A percentile compares a stretch with the other conserved stretches of the same genome.
Conservation (phyloP, 345 rosid genomes). For the Ailanthus altissimus region DNA sequence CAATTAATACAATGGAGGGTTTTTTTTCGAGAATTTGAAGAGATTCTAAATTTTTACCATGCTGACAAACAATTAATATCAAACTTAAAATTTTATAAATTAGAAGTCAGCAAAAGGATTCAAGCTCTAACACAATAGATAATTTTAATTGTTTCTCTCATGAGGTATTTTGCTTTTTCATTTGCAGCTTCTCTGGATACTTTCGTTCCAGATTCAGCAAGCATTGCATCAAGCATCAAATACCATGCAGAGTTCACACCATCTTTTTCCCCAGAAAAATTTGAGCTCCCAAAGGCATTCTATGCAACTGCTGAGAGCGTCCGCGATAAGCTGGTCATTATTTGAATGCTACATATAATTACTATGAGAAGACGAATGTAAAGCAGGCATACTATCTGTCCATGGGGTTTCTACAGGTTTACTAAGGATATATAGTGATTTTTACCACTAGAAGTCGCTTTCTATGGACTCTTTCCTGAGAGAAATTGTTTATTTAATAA, state of each 20-base stretch:
- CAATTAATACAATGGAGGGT: background rate
- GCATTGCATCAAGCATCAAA: slow-evolving; percentile 48
- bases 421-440: background rate
- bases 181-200: slow-evolving; percentile 38
- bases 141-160: background rate
- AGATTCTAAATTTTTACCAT: background rate
- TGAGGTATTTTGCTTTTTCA: background rate
- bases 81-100: too few species aligned
- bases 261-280: slow-evolving; percentile 48
- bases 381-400: slow-evolving; percentile 68
- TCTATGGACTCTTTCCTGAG: background rate
- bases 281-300: slow-evolving; percentile 57
- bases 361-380: slow-evolving; percentile 45
- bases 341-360: slow-evolving; percentile 54
- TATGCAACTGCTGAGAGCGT: slow-evolving; percentile 55
- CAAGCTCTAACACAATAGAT: background rate
- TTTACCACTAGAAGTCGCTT: background rate
- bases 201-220: slow-evolving; percentile 39
- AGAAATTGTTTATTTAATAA: background rate
- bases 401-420: slow-evolving; percentile 62
- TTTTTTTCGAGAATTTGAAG: background rate
- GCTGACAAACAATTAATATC: too few species aligned
- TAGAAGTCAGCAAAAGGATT: background rate
- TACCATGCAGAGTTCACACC: slow-evolving; percentile 63
- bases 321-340: slow-evolving; percentile 49